Conservation (phyloP, 2,329 filamentous ascomycete genomes). For the Polychaeton citri region DNA sequence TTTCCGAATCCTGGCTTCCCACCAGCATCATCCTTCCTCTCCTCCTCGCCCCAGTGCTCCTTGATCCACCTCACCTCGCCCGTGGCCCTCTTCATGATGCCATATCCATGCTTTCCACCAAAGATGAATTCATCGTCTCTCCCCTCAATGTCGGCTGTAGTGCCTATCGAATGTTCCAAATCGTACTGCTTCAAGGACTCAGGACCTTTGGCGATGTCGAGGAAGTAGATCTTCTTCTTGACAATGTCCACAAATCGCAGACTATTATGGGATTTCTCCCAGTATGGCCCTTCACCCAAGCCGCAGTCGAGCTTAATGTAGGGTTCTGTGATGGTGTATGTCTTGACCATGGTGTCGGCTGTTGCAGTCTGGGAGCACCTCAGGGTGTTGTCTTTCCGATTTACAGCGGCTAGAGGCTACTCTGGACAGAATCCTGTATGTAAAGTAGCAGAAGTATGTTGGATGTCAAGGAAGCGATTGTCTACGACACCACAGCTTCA, state of each 20-base stretch:
- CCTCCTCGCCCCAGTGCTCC: conserved; percentile 40
- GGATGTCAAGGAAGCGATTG: too few species aligned
- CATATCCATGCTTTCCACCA: conserved; percentile 69
- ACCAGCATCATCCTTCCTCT: conserved; percentile 26
- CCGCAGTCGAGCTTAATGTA: conserved; percentile 50
- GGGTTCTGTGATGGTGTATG: conserved; percentile 26
- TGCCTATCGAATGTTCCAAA: conserved; percentile 44
- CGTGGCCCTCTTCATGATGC: conserved; percentile 55
- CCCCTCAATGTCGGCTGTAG: conserved; percentile 62
- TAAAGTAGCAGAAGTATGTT: too few species aligned
- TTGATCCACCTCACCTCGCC: conserved; percentile 43
- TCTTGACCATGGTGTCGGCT: conserved; percentile 19
- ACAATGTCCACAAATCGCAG: conserved; percentile 77
- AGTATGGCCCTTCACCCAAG: conserved; percentile 64
- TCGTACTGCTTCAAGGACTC: conserved; percentile 41
- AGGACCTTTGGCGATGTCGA: conserved; percentile 52
- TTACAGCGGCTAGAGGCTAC: too few species aligned
- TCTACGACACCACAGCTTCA: too few species aligned
- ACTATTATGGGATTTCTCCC: conserved; percentile 49
- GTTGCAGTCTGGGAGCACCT: too few species aligned
- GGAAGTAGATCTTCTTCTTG: conserved; percentile 57
- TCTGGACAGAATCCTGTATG: too few species aligned
- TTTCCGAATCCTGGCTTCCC: conserved; percentile 24
- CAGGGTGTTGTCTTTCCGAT: too few species aligned
- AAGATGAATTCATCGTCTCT: conserved; percentile 59